These are phyloP conservation scores for Ophiostoma piceae DNA, from an alignment of 2,329 filamentous ascomycete genomes.

Conservation along the genomic window DNA sequence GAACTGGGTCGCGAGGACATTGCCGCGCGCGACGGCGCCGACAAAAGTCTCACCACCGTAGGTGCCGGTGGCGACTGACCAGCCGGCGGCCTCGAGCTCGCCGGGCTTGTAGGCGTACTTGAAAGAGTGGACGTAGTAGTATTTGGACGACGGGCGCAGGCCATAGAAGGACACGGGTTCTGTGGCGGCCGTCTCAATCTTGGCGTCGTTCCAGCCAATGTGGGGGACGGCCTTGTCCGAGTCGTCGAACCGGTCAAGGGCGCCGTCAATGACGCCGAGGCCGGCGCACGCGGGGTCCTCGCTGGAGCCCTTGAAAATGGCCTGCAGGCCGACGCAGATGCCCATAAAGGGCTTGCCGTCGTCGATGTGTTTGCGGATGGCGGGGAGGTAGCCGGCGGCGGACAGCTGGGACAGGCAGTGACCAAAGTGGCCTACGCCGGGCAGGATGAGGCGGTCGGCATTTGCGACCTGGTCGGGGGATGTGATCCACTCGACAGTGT, in stretches of 20 bases:
- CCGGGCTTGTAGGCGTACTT: constrained; percentile 70
- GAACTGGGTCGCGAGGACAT: constrained; percentile 89
- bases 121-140: constrained; percentile 98
- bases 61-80: constrained; percentile 83
- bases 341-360: constrained; percentile 97
- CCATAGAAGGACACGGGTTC: constrained; percentile 57
- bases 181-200: neutral
- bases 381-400: constrained; percentile 74
- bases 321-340: constrained; percentile 92
- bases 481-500: constrained; percentile 85
- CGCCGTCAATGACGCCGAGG: constrained; percentile 66
- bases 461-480: constrained; percentile 76
- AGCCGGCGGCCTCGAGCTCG: constrained; percentile 73
- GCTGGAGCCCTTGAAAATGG: constrained; percentile 77
- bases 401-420: constrained; percentile 86
- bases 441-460: constrained; percentile 88
- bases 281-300: constrained; percentile 70
- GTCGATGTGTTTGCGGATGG: constrained; percentile 75
- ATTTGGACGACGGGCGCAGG: constrained; percentile 75
- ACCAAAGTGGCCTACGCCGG: constrained; percentile 95
- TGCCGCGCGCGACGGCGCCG: constrained; percentile 78
- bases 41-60: constrained; percentile 90
- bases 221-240: constrained; percentile 86
- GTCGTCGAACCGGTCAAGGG: constrained; percentile 71
- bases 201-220: constrained; percentile 96